A percentile compares a stretch with the other conserved stretches of the same genome.
phyloP scores from a whole-genome alignment of 805 yeast species.

The Cyberlindnera nakhonratchasimensis region DNA sequence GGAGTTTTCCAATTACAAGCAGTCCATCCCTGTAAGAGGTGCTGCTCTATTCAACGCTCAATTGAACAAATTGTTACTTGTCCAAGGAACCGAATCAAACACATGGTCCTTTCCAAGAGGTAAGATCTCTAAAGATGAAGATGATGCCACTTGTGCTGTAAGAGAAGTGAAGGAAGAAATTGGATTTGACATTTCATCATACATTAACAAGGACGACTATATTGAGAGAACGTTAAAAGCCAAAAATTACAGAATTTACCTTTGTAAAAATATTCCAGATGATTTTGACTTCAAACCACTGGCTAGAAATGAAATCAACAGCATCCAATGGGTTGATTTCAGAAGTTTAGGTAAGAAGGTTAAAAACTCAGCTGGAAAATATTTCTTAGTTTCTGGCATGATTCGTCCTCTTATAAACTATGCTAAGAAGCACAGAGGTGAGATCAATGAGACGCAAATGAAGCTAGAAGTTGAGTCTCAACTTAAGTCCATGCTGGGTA shows the following conservation, averaged over 20 bases:
- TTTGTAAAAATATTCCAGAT: slow-evolving; percentile 76
- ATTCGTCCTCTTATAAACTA: slow-evolving; percentile 43
- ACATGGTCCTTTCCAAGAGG: slow-evolving; percentile 98
- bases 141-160: slow-evolving; percentile 82
- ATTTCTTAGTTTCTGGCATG: slow-evolving; percentile 38
- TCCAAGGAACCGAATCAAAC: slow-evolving; percentile 78
- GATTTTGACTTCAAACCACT: slow-evolving; percentile 70
- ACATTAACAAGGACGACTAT: slow-evolving; percentile 64
- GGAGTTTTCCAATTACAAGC: slow-evolving; percentile 80
- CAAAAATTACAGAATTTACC: slow-evolving; percentile 79
- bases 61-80: slow-evolving; percentile 68
- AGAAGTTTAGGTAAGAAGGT: slow-evolving; percentile 35
- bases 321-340: slow-evolving; percentile 75
- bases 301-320: slow-evolving; percentile 84
- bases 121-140: slow-evolving; percentile 89
- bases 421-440: slow-evolving; percentile 51
- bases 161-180: slow-evolving; percentile 94
- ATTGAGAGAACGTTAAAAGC: slow-evolving; percentile 80
- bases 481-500: slow-evolving; percentile 62
- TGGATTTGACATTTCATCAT: slow-evolving; percentile 76
- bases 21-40: slow-evolving; percentile 93
- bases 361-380: slow-evolving; percentile 29
- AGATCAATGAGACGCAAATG: slow-evolving; percentile 51
- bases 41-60: slow-evolving; percentile 78
- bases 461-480: slow-evolving; percentile 61